Evolutionary conservation across 441 rosid species (phyloP), one percentile per base, ranked within the genome.

Genomic region (Raphanus hybrid): DNA sequence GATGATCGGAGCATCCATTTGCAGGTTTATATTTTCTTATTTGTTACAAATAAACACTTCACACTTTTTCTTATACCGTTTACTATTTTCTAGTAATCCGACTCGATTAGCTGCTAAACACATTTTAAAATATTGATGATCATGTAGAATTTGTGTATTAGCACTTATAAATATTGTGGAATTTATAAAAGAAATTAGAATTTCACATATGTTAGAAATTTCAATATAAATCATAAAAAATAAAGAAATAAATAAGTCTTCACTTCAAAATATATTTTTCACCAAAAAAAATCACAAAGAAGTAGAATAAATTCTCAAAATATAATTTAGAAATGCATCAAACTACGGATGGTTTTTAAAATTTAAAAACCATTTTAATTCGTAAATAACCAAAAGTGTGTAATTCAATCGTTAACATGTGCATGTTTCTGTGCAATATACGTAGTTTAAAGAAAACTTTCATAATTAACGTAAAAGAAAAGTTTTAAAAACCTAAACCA

Each of bases 1-100:
- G 83, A 80, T 8, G 89, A 61, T 48, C 32, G 82, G 54, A 86
- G 91, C 78, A 78, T 94, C 68, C 82, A 64, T 70, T 75, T 93
- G 69, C 87, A 82, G 34, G 34, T 29, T 29, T 5, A 29, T 29
- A 4, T 29, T 35, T 35, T 35, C 39, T 35, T 35, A 35, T 35
- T 35, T 35, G 0, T 35, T 35, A 35, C 39, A 35, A 35, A 29
- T 3, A 2, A 7, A 43, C 18, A 18, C 59, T 61, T 54, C 12
- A 20, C 3, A 3, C 64, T 26, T 23, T 15, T 57, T 57, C 52
- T 8, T 34, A 9, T 18, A 32, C 23, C 16, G 6, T 16, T 62
- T 62, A 27, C 3, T 3, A 23, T 35, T 20, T 12, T 70, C 16
- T 27, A 59, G 37, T 5, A 11, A 59, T 26, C 32, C 6, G 2